Base-by-base conservation (phyloP, 2,329 filamentous ascomycete species). In the Lecanicillium sp. region DNA sequence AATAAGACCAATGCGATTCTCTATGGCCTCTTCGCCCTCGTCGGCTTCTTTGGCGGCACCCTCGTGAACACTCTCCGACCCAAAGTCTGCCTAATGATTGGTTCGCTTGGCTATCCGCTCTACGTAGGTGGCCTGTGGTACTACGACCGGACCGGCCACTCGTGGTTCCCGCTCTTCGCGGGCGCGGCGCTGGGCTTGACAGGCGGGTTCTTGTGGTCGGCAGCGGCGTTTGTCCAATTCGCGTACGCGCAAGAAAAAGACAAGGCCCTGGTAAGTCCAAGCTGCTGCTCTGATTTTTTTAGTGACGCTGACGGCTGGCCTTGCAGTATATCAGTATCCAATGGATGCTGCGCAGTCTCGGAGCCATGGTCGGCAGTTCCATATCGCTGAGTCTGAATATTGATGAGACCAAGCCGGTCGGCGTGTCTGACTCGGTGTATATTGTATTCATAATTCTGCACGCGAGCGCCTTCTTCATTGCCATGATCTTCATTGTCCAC, bases 81-180 rank as follows among this genome's bases (percentile, higher is more conserved):
- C 1, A 36, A 43, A 10, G 17, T 49, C 7, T 53, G 46, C 17
- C 36, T 56, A 10, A 51, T 51, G 36, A 37, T 55, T n/a, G 54
- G 55, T 10, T 44, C 51, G 1, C 21, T 51, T 3, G 55, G 55
- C 37, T 57, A 57, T 29, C 48, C 54, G 7, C 38, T 56, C 11
- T 57, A 57, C 17, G 48, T 53, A 19, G 55, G 54, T 9, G 49
- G 45, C 4, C 51, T 57, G 30, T 57, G 54, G 54, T 55, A 56
- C 43, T 54, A 50, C 32, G 53, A 57, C 36, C 29, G n/a, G 0
- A 49, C 47, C 6, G 48, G 41, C 9, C 39, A 51, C 17, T 33
- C 37, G n/a, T 55, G 53, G 54, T 58, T 56, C 19, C 42, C 45
- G 9, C 37, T 58, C 26, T 36, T 54, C n/a, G 48, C 50, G 3